A percentile compares a stretch with the other conserved stretches of the same genome.
Evolutionary conservation across 305 asterid genomes (phyloP).

Genomic region (Andrographis paniculata): DNA sequence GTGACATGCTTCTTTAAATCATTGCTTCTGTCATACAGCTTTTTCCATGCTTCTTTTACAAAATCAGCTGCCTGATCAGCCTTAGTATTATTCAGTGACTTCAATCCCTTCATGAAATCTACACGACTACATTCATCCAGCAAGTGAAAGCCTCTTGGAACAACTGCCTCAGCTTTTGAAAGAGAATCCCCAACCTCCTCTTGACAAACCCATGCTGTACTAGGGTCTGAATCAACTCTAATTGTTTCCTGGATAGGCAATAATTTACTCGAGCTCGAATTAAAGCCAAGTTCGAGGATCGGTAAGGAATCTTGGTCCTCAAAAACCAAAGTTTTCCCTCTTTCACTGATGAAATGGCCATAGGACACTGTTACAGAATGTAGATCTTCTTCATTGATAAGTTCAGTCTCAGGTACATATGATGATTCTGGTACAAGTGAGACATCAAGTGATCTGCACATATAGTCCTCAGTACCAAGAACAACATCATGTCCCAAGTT

Average conservation of each 20-base stretch:
- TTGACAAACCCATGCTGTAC: slow-evolving; percentile 22
- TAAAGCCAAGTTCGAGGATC: slow-evolving; percentile 20
- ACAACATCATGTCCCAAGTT: slow-evolving; percentile 30
- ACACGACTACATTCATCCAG: slow-evolving; percentile 87
- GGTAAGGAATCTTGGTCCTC: slow-evolving; percentile 30
- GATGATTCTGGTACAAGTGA: slow-evolving; percentile 63
- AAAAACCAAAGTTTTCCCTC: slow-evolving; percentile 26
- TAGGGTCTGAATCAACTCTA: slow-evolving; percentile 28
- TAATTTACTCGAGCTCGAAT: slow-evolving; percentile 16
- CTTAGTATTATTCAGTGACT: slow-evolving; percentile 23
- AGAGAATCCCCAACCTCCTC: slow-evolving; percentile 68
- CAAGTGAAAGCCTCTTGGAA: slow-evolving; percentile 35
- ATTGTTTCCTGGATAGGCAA: slow-evolving; percentile 25
- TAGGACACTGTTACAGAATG: slow-evolving; percentile 46
- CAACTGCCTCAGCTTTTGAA: slow-evolving; percentile 36
- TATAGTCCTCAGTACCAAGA: slow-evolving; percentile 27
- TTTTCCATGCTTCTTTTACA: slow-evolving; percentile 67
- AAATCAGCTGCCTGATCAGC: slow-evolving; percentile 27
- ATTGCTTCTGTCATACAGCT: slow-evolving; percentile 35
- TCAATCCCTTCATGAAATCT: slow-evolving; percentile 31
- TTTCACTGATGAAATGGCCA: slow-evolving; percentile 29
- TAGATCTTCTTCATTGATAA: slow-evolving; percentile 38
- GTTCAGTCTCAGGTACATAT: slow-evolving; percentile 59
- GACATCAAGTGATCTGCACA: slow-evolving; percentile 29
- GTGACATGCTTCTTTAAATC: slow-evolving; percentile 46